Evolutionary conservation across 345 rosid genomes (phyloP), one percentile per base, ranked within the genome.

Genomic region (Eucalyptus urophylla): DNA sequence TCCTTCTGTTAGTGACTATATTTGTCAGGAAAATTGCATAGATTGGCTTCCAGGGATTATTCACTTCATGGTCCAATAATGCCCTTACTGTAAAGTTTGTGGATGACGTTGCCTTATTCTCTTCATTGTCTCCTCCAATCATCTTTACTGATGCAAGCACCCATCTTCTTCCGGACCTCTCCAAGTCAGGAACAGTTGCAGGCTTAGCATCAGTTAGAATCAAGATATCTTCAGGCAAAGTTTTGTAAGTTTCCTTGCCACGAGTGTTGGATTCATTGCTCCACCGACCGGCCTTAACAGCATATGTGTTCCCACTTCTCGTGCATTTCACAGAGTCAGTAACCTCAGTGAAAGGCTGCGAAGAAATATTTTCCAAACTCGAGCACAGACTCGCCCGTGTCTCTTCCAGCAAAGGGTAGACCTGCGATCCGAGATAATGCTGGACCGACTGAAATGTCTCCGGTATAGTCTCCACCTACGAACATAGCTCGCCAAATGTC

Each of bases 381-480:
- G 95, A 94, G 87, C 29, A 22, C 50, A 95, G 33, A 21, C 67
- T 80, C 4, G 92, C 89, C 29, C 95, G 86, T 22, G 95, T 92
- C 89, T 94, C 95, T 50, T 95, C 96, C 88, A 93, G 86, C 27
- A 95, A 69, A 25, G 94, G 94, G 54, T 27, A 51, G 19, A 89
- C 40, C 67, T 85, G 89, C 1, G 94, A 90, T 22, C 62, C 29
- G n/a, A 92, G 87, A 91, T 93, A 94, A 16, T 72, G 92, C 13
- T 49, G n/a, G 40, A 69, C 88, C 5, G 93, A 93, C 43, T 76
- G 51, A 91, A 94, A 94, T 31, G 91, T 31, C 22, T 50, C 89
- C 6, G 94, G 93, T 85, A 94, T 93, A 86, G 87, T 88, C 10
- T 88, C 87, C 87, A 93, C 94, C 96, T 93, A 47, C 8, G 87